Evolutionary conservation across 2,329 filamentous ascomycete species (phyloP), one percentile per base, ranked within the genome.

Genomic region (Graphilbum ipis-grandicollis): DNA sequence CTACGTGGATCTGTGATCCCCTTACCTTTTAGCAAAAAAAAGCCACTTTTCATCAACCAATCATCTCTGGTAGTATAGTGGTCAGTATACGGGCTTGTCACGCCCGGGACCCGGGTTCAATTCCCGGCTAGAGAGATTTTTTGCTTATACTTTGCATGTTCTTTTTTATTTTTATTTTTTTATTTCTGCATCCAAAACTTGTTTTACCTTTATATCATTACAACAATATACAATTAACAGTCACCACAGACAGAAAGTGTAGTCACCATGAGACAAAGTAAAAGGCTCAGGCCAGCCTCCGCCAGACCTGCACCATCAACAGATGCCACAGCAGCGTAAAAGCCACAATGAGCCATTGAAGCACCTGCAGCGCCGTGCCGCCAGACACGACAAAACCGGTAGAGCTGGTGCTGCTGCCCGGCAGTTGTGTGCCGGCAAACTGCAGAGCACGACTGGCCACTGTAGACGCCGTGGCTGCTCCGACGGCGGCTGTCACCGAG

Each of bases 281-380:
- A 8, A 8, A 25, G 12, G 23, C n/a, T 7, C 22, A 19, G 13
- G 17, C 31, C 23, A 21, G 3, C 31, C 18, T 6, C 7, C 32
- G 36, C 42, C 42, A 45, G 14, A 44, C 30, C 6, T 35, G 26
- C n/a, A 34, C 36, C 15, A 45, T 38, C 10, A 44, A 31, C 18
- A 39, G 26, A 26, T 47, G 44, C 46, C 46, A 46, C 10, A 36
- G 28, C 15, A 46, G 35, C 19, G 42, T 39, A 18, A 46, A 36
- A 2, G 33, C 31, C 2, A 47, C 46, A 19, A 44, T 34, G 12
- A 47, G 22, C 46, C 46, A 47, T 39, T 40, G 36, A 22, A 47
- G 41, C 17, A 43, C 39, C 38, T 44, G 44, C 29, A 46, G 29
- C 10, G 45, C 33, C 7, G 28, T 37, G 33, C 44, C 44, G 19